These are phyloP conservation scores for Sarocladium brachiariae DNA, from an alignment of 2,329 filamentous ascomycete genomes.

Conservation along the genomic window DNA sequence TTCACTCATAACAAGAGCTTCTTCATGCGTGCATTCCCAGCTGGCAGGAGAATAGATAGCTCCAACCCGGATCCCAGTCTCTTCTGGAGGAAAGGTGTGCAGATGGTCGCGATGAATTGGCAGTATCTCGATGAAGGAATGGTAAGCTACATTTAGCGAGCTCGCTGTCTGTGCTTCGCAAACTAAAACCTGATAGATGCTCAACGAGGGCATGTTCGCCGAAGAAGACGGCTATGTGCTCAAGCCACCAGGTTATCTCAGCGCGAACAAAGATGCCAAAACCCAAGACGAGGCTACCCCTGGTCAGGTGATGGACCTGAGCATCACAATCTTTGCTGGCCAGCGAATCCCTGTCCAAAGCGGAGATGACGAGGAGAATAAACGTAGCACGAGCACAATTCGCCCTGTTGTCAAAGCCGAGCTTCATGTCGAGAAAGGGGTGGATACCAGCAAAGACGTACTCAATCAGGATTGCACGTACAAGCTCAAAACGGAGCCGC, in stretches of 20 bases:
- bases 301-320: slow-evolving; percentile 55
- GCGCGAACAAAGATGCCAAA: slow-evolving; percentile 30
- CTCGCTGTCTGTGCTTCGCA: neutral
- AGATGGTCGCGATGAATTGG: slow-evolving; percentile 98
- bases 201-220: slow-evolving; percentile 97
- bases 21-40: slow-evolving; percentile 89
- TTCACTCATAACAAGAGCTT: slow-evolving; percentile 82
- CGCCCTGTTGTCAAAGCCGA: slow-evolving; percentile 73
- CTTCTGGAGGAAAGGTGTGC: slow-evolving; percentile 89
- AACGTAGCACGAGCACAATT: slow-evolving; percentile 32
- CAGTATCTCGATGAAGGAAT: slow-evolving; percentile 90
- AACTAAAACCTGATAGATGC: slow-evolving; percentile 42
- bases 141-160: slow-evolving; percentile 17
- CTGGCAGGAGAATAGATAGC: slow-evolving; percentile 69
- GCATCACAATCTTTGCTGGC: slow-evolving; percentile 67
- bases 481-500: slow-evolving; percentile 51
- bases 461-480: slow-evolving; percentile 43
- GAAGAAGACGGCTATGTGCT: slow-evolving; percentile 77
- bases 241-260: slow-evolving; percentile 71
- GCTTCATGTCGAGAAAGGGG: slow-evolving; percentile 65
- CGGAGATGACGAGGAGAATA: slow-evolving; percentile 23
- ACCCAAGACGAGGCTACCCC: slow-evolving; percentile 39
- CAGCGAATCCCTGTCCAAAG: slow-evolving; percentile 51
- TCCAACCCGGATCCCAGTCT: slow-evolving; percentile 91
- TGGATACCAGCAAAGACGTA: slow-evolving; percentile 25